phyloP scores from a whole-genome alignment of 192 early-diverging fungal genomes.

The Linnemannia zychae region DNA sequence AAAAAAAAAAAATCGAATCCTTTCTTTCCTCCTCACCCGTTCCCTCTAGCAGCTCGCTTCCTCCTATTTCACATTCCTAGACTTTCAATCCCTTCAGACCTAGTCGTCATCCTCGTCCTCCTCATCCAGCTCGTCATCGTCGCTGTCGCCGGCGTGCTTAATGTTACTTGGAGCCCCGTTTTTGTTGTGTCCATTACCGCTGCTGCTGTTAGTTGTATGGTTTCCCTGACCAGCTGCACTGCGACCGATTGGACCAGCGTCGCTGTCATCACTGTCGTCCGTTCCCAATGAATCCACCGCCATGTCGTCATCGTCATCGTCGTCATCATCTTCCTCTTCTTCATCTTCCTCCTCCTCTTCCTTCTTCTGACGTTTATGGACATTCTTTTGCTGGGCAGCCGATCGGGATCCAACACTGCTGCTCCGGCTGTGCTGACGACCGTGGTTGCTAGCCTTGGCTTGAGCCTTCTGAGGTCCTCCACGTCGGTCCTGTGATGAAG shows the following conservation, averaged over 20 bases:
- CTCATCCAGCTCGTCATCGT: slow-evolving; percentile 52
- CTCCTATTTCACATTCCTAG: not conserved
- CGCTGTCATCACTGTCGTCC: slow-evolving; percentile 54
- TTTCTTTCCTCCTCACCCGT: not conserved
- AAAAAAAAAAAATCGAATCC: not conserved
- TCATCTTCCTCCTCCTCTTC: slow-evolving; percentile 45
- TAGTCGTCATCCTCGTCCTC: slow-evolving; percentile 50
- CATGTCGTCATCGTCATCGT: slow-evolving; percentile 48
- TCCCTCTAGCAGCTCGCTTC: not conserved
- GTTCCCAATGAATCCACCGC: slow-evolving; percentile 42
- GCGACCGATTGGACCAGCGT: slow-evolving; percentile 21
- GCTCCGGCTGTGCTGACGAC: slow-evolving; percentile 46
- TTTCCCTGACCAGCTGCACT: not conserved
- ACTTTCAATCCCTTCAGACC: not conserved
- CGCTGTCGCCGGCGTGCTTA: slow-evolving; percentile 34
- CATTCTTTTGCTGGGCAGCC: slow-evolving; percentile 28
- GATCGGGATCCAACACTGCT: slow-evolving; percentile 45
- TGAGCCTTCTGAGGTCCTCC: slow-evolving; percentile 19
- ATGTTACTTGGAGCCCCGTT: slow-evolving; percentile 30
- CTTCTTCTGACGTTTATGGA: slow-evolving; percentile 47
- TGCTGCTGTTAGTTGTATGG: not conserved
- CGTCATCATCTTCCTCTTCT: slow-evolving; percentile 43
- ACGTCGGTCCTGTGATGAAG: slow-evolving; percentile 32
- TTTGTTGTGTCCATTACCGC: slow-evolving; percentile 10
- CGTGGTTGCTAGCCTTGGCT: slow-evolving; percentile 39